Percentiles rank a stretch among this genome's conserved stretches.
Evolutionary conservation across 805 yeast species (phyloP).

Genomic region (Sugiyamaella americana): DNA sequence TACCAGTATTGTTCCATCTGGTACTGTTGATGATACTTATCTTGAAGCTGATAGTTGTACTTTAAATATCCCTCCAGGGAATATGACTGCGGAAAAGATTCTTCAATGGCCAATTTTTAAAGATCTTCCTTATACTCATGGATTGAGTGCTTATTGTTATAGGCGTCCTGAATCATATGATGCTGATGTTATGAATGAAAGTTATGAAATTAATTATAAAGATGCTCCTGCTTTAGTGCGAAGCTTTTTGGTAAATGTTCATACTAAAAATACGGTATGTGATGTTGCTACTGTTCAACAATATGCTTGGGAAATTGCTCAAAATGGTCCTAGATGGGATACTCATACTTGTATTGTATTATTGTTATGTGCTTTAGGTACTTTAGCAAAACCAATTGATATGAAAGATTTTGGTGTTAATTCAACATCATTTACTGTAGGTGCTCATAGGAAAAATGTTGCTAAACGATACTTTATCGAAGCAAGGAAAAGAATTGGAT

Average conservation of each 20-base stretch:
- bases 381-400: constrained; percentile 11
- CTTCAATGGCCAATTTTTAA: constrained; percentile 15
- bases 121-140: constrained; percentile 8
- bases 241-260: constrained; percentile 11
- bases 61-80: constrained; percentile 15
- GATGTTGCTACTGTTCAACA: constrained; percentile 13
- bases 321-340: constrained; percentile 15
- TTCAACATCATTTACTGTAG: constrained; percentile 10
- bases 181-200: constrained; percentile 5
- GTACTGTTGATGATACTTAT: constrained; percentile 6
- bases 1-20: constrained; percentile 1
- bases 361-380: constrained; percentile 15
- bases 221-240: constrained; percentile 15
- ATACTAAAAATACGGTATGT: constrained; percentile 19
- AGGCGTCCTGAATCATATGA: constrained; percentile 8
- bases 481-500: constrained; percentile 17
- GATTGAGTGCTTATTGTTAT: constrained; percentile 1
- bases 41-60: constrained; percentile 14
- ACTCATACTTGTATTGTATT: constrained; percentile 14
- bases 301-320: constrained; percentile 13
- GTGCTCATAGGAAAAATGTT: constrained; percentile 3
- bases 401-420: constrained; percentile 7
- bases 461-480: constrained; percentile 16
- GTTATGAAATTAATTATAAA: constrained; percentile 5
- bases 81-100: constrained; percentile 14